A percentile compares a stretch with the other conserved stretches of the same genome.
phyloP scores from a whole-genome alignment of 164 flowering plant species.

The Magnolia kwangsiensis region DNA sequence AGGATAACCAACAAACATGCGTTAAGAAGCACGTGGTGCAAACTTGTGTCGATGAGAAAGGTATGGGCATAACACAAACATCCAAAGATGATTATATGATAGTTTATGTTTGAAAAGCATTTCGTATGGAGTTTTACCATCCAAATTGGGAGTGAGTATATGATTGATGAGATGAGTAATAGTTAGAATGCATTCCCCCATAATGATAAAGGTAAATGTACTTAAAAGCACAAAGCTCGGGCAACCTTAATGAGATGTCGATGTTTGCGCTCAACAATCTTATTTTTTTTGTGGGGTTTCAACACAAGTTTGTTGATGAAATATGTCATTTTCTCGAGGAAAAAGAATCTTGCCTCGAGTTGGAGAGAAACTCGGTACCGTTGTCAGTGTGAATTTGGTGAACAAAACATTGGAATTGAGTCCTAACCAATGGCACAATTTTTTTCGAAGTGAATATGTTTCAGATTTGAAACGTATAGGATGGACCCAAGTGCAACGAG shows the following conservation, averaged over 20 bases:
- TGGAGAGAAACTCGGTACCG: not conserved
- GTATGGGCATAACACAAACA: too few species aligned
- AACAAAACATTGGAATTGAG: not conserved
- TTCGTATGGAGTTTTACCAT: too few species aligned
- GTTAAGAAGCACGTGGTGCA: too few species aligned
- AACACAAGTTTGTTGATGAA: not conserved
- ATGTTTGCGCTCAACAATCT: not conserved
- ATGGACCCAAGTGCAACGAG: not conserved
- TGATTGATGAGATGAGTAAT: too few species aligned
- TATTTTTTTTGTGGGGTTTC: not conserved
- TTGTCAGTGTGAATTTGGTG: too few species aligned
- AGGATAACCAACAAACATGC: too few species aligned
- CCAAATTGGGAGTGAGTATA: too few species aligned
- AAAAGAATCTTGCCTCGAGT: not conserved
- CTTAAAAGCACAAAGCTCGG: not conserved
- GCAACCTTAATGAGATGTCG: not conserved
- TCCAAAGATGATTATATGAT: too few species aligned
- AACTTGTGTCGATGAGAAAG: too few species aligned
- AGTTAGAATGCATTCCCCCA: not conserved
- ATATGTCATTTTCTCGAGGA: too few species aligned
- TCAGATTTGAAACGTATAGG: not conserved
- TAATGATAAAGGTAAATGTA: not conserved
- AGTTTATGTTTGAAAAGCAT: too few species aligned
- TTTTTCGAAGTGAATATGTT: not conserved
- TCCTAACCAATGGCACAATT: not conserved